A percentile compares a stretch with the other conserved stretches of the same genome.
Evolutionary conservation across 2,329 filamentous ascomycete genomes (phyloP).

Genomic region (Aspergillus novofumigatus): DNA sequence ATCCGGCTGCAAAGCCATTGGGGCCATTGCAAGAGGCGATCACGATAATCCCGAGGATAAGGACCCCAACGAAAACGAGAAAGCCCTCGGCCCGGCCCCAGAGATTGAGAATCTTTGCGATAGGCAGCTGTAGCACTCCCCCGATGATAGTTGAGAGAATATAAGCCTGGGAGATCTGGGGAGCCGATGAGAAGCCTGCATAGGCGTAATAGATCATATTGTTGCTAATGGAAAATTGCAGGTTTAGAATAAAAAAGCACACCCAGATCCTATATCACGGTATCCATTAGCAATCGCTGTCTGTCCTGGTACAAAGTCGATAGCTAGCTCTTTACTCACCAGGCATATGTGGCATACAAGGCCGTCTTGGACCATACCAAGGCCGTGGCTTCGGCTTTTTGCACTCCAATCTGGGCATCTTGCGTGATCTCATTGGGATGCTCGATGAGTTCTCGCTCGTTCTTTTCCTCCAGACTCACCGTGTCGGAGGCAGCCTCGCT

Average conservation of each 20-base stretch:
- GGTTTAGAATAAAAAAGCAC: slow-evolving; percentile 43
- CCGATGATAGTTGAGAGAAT: slow-evolving; percentile 55
- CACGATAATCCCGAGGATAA: slow-evolving; percentile 53
- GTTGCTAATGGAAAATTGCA: slow-evolving; percentile 40
- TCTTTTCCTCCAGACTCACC: slow-evolving; percentile 23
- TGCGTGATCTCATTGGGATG: slow-evolving; percentile 23
- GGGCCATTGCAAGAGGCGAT: slow-evolving; percentile 60
- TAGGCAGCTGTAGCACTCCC: slow-evolving; percentile 57
- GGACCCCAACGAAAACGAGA: slow-evolving; percentile 45
- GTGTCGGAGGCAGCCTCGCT: too few relatives aligned
- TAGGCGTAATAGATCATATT: slow-evolving; percentile 49
- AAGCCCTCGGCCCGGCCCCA: slow-evolving; percentile 62
- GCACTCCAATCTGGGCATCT: slow-evolving; percentile 37
- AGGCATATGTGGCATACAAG: slow-evolving; percentile 30
- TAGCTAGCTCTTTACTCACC: slow-evolving; percentile 16
- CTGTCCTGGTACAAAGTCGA: slow-evolving; percentile 12
- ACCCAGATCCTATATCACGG: slow-evolving; percentile 40
- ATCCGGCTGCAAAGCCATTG: slow-evolving; percentile 59
- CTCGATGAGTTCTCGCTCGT: slow-evolving; percentile 26
- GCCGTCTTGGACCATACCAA: slow-evolving; percentile 43
- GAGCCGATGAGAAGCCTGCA: slow-evolving; percentile 49
- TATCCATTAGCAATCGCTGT: neutral
- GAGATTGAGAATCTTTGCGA: slow-evolving; percentile 59
- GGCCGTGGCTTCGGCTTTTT: slow-evolving; percentile 45
- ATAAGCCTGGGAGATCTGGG: slow-evolving; percentile 47